phyloP scores from a whole-genome alignment of 495 filamentous ascomycete species.

The Aspergillus leporis region DNA sequence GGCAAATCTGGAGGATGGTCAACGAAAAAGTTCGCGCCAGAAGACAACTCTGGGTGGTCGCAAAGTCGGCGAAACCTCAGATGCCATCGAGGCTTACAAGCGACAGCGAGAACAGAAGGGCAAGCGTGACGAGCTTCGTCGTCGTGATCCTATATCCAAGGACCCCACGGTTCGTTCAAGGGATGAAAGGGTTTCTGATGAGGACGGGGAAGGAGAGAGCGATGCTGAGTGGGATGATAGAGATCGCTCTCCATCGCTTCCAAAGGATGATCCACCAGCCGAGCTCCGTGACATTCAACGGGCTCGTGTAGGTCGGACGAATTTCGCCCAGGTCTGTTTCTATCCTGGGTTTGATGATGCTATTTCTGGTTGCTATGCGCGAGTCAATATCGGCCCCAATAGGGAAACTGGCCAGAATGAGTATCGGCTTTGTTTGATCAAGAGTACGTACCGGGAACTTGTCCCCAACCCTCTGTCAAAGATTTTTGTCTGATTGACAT shows the following conservation, averaged over 20 bases:
- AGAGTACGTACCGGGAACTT: constrained; percentile 55
- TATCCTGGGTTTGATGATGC: constrained; percentile 83
- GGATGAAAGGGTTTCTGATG: constrained; percentile 56
- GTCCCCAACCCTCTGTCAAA: background rate
- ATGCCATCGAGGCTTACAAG: constrained; percentile 79
- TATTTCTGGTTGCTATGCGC: constrained; percentile 75
- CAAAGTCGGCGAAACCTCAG: constrained; percentile 75
- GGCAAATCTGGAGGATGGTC: constrained; percentile 70
- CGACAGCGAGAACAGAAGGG: constrained; percentile 81
- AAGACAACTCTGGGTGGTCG: constrained; percentile 75
- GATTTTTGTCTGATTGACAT: constrained; percentile 33
- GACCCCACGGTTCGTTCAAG: constrained; percentile 51
- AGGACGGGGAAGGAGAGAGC: constrained; percentile 73
- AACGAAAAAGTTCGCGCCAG: constrained; percentile 79
- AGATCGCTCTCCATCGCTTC: constrained; percentile 40
- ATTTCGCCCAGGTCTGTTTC: constrained; percentile 85
- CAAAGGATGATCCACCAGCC: constrained; percentile 60
- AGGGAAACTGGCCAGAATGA: constrained; percentile 64
- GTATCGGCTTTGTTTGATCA: constrained; percentile 86
- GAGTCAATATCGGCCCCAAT: constrained; percentile 76
- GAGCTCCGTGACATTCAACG: constrained; percentile 80
- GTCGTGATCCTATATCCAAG: constrained; percentile 60
- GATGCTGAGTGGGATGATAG: constrained; percentile 73
- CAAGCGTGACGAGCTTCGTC: constrained; percentile 66
- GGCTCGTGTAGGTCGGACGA: constrained; percentile 74